Conservation (phyloP, 2,329 filamentous ascomycete genomes). For the Pseudomassariella vexata region DNA sequence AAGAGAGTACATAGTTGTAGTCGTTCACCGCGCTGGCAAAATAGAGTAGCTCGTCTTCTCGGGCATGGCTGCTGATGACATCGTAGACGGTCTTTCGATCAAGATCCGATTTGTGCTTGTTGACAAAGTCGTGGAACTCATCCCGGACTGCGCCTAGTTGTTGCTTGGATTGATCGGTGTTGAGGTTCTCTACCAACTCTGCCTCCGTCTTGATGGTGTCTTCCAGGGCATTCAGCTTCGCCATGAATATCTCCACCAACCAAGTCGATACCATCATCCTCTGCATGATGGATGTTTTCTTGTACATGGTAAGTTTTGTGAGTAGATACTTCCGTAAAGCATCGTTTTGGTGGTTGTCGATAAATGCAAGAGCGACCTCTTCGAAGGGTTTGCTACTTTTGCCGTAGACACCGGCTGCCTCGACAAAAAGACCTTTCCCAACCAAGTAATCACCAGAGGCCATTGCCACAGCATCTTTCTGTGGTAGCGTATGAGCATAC, state of each 20-base stretch:
- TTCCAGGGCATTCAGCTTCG: slow-evolving; percentile 88
- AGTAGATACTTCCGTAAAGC: slow-evolving; percentile 84
- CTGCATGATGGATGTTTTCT: slow-evolving; percentile 84
- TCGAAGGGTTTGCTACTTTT: slow-evolving; percentile 97
- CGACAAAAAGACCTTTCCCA: slow-evolving; percentile 71
- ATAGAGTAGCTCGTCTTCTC: slow-evolving; percentile 86
- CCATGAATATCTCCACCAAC: slow-evolving; percentile 96
- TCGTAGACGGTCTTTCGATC: slow-evolving; percentile 93
- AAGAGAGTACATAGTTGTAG: slow-evolving; percentile 89
- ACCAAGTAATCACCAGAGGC: slow-evolving; percentile 87
- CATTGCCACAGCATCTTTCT: slow-evolving; percentile 87
- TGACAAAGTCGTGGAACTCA: slow-evolving; percentile 86
- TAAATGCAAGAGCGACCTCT: slow-evolving; percentile 85
- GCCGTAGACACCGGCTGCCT: slow-evolving; percentile 86
- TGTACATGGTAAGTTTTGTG: slow-evolving; percentile 75
- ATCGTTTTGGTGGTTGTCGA: slow-evolving; percentile 85
- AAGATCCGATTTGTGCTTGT: slow-evolving; percentile 77
- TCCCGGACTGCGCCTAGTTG: slow-evolving; percentile 64
- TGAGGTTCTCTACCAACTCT: slow-evolving; percentile 68
- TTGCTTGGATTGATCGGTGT: slow-evolving; percentile 63
- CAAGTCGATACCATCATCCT: slow-evolving; percentile 91
- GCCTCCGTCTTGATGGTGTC: slow-evolving; percentile 89
- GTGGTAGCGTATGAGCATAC: slow-evolving; percentile 72
- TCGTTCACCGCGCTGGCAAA: slow-evolving; percentile 87
- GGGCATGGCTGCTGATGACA: slow-evolving; percentile 89